Evolutionary conservation across 1,139 yeast species (phyloP).

Genomic region (Chernovozyma aurita): DNA sequence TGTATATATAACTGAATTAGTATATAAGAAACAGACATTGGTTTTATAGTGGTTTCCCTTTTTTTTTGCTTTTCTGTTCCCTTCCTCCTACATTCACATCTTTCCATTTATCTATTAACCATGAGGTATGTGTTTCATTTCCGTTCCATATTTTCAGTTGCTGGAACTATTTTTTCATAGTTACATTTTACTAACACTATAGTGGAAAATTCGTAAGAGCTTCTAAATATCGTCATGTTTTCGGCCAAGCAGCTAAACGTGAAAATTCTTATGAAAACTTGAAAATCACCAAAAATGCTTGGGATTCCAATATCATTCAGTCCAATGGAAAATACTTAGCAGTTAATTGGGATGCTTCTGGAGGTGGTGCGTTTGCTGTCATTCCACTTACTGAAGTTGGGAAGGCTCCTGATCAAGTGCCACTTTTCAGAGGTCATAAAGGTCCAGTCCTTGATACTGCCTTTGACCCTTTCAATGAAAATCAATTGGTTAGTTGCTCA

Average conservation of each 20-base stretch:
- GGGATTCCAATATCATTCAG: slow-evolving; percentile 88
- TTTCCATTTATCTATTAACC: no score
- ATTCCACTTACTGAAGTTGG: slow-evolving; percentile 84
- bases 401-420: slow-evolving; percentile 91
- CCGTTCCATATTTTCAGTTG: no score
- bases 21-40: no score
- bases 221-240: slow-evolving; percentile 93
- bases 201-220: slow-evolving; percentile 96
- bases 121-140: no score
- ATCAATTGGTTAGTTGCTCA: slow-evolving; percentile 75
- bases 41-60: no score
- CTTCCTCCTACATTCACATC: no score
- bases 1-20: no score
- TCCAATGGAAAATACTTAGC: slow-evolving; percentile 77
- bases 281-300: slow-evolving; percentile 82
- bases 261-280: slow-evolving; percentile 88
- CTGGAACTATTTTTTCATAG: no score
- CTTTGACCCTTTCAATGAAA: slow-evolving; percentile 83
- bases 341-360: slow-evolving; percentile 90
- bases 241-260: slow-evolving; percentile 85
- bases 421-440: slow-evolving; percentile 91
- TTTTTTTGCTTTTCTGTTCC: no score
- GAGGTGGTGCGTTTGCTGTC: slow-evolving; percentile 96
- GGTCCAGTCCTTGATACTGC: slow-evolving; percentile 94
- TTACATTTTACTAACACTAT: no score